Evolutionary conservation across 257 asterid genomes (phyloP).

Genomic region (Gardenia jasminoides): DNA sequence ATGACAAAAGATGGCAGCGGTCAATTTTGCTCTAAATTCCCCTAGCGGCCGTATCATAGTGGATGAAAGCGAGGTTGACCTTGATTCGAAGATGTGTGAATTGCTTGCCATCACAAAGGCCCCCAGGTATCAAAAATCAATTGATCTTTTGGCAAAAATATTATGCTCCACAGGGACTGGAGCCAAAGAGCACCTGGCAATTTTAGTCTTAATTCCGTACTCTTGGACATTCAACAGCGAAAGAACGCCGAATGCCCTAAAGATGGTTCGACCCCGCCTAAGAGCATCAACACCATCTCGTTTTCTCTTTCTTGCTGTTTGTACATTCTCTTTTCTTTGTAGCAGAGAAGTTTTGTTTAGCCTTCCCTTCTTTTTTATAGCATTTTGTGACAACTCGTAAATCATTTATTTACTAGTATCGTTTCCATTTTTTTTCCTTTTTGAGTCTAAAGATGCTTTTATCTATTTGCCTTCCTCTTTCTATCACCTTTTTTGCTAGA

Average conservation of each 20-base stretch:
- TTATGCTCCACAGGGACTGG: background rate
- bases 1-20: slow-evolving; percentile 17
- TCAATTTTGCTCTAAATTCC: background rate
- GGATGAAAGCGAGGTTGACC: background rate
- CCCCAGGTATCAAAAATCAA: background rate
- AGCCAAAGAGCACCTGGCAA: background rate
- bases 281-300: background rate
- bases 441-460: background rate
- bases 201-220: background rate
- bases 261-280: background rate
- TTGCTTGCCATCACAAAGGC: background rate
- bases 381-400: background rate
- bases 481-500: no score
- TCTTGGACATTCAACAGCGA: background rate
- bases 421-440: background rate
- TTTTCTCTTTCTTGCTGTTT: background rate
- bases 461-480: background rate
- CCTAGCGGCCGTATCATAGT: background rate
- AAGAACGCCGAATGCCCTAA: background rate
- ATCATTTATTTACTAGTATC: background rate
- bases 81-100: slow-evolving; percentile 8
- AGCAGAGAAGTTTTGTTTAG: background rate
- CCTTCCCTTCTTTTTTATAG: background rate
- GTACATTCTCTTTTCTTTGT: background rate
- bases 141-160: background rate